phyloP scores from a whole-genome alignment of 2,329 filamentous ascomycete genomes.

The Trichophaea hybrida region DNA sequence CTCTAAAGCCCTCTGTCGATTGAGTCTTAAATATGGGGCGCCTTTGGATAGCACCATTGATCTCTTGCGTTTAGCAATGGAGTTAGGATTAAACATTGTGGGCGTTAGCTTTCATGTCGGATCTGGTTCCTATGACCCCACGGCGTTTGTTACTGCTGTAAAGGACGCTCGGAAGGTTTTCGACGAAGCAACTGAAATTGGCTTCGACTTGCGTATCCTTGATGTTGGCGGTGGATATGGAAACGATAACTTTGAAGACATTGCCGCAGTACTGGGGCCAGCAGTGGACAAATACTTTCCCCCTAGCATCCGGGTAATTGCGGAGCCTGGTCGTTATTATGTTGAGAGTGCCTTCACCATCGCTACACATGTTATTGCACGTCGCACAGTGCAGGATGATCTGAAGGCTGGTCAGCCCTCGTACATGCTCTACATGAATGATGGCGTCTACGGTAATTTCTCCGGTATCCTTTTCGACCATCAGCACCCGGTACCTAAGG shows the following conservation, averaged over 20 bases:
- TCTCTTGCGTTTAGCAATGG: constrained; percentile 64
- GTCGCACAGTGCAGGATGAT: constrained; percentile 67
- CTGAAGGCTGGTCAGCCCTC: constrained; percentile 44
- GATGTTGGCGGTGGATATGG: constrained; percentile 92
- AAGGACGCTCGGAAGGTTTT: constrained; percentile 80
- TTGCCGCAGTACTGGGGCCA: constrained; percentile 64
- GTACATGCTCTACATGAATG: constrained; percentile 97
- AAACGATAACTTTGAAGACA: constrained; percentile 77
- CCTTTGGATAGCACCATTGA: constrained; percentile 65
- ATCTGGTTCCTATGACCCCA: constrained; percentile 87
- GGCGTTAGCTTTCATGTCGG: constrained; percentile 97
- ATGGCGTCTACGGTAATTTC: constrained; percentile 96
- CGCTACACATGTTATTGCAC: constrained; percentile 89
- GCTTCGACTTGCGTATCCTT: constrained; percentile 70
- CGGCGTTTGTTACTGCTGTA: constrained; percentile 80
- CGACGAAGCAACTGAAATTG: constrained; percentile 61
- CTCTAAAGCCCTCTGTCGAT: constrained; percentile 78
- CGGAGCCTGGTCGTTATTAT: constrained; percentile 93
- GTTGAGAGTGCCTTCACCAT: constrained; percentile 86
- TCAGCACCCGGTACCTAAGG: constrained; percentile 73
- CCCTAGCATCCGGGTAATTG: constrained; percentile 68
- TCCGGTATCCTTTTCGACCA: constrained; percentile 99
- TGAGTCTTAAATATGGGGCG: constrained; percentile 96
- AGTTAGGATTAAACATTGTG: constrained; percentile 76
- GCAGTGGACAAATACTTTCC: constrained; percentile 85